phyloP scores from a whole-genome alignment of 2,329 filamentous ascomycete species.

The Aspergillus piperis region DNA sequence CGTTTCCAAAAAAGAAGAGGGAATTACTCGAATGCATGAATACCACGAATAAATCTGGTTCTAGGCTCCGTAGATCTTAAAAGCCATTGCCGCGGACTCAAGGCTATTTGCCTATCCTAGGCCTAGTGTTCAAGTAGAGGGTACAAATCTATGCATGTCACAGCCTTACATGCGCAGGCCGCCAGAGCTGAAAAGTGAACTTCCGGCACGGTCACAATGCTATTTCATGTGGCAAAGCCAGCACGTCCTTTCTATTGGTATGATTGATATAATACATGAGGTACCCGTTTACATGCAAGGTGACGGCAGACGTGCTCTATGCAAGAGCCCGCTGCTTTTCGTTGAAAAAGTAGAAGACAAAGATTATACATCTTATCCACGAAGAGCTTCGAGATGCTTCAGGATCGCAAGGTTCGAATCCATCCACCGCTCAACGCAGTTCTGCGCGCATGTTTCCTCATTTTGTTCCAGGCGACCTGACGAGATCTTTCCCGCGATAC shows the following conservation, averaged over 20 bases:
- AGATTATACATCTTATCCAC: constrained; percentile 30
- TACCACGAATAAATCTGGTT: constrained; percentile 15
- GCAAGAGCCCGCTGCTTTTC: neutral
- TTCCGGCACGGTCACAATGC: no score
- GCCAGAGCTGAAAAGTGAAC: no score
- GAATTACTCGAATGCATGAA: constrained; percentile 31
- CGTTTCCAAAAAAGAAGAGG: constrained; percentile 33
- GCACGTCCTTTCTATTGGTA: neutral
- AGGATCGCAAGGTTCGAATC: constrained; percentile 85
- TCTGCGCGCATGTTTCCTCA: constrained; percentile 83
- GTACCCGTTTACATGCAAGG: neutral
- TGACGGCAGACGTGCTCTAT: neutral
- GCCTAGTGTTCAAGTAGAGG: neutral
- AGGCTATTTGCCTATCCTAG: neutral
- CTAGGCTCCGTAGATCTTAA: constrained; percentile 17
- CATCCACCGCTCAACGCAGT: constrained; percentile 92
- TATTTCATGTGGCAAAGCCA: neutral
- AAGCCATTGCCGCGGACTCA: neutral
- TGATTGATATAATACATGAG: neutral
- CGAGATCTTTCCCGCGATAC: constrained; percentile 73
- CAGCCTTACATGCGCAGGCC: no score
- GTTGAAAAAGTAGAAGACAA: neutral
- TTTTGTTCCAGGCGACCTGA: constrained; percentile 69
- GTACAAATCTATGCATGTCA: neutral
- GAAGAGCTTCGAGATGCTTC: constrained; percentile 73